A percentile compares a stretch with the other conserved stretches of the same genome.
These are phyloP conservation scores for Yamadazyma friedrichii DNA, from an alignment of 1,139 yeast species.

Conservation along the genomic window DNA sequence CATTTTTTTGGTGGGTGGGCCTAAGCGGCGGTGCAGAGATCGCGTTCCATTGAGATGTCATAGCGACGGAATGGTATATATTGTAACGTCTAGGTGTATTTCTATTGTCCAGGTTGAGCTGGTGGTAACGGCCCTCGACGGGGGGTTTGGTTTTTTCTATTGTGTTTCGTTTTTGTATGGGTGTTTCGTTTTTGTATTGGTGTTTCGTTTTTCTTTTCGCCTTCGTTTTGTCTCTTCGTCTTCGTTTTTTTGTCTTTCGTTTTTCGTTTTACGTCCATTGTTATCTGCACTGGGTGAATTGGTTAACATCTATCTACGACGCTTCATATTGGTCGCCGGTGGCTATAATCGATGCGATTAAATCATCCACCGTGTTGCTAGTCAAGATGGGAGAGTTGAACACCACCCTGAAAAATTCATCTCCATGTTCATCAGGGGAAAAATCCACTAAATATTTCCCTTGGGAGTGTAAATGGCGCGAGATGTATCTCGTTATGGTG, in stretches of 20 bases:
- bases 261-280: no score
- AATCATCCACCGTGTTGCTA: constrained; percentile 37
- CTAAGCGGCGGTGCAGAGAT: no score
- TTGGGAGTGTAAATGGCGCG: constrained; percentile 55
- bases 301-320: no score
- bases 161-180: background rate
- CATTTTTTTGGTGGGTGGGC: no score
- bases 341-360: constrained; percentile 30
- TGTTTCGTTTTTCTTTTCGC: background rate
- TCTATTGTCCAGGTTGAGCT: background rate
- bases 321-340: constrained; percentile 9
- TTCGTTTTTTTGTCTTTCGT: no score
- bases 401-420: constrained; percentile 81
- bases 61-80: background rate
- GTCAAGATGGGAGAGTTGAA: constrained; percentile 68
- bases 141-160: background rate
- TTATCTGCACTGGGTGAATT: no score
- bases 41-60: no score
- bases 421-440: constrained; percentile 63
- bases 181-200: background rate
- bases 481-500: constrained; percentile 59
- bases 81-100: background rate
- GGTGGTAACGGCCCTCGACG: no score
- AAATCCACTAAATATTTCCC: constrained; percentile 76
- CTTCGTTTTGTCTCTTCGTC: no score